Evolutionary conservation across 306 rosid genomes (phyloP), one percentile per base, ranked within the genome.

Genomic region (Vigna hirtella): DNA sequence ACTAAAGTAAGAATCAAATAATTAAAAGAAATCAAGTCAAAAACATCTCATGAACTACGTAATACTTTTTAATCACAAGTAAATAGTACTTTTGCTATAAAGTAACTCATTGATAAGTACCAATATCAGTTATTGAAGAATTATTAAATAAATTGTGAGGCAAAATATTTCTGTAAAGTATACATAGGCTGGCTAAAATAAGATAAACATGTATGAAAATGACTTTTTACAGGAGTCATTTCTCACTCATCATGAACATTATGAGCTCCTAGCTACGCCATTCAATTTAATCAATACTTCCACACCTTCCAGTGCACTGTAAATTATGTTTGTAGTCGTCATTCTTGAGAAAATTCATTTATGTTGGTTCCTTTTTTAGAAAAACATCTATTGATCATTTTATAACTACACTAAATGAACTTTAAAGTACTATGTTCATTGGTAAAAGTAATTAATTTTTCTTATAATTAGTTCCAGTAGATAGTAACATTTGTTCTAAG

Each of bases 1-100:
- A 62, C 40, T 56, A 40, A 6, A 43, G 48, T 64, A 56, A 28
- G 74, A 57, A 72, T n/a, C 45, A 36, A 47, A n/a, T 8, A 53
- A 55, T 13, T 9, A 42, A 55, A 43, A 56, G n/a, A 79, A 47
- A 72, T 24, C 24, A 34, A 55, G 36, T 47, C 72, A 52, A 81
- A 34, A 14, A 4, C 38, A 66, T 18, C 11, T 26, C 66, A 64
- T 1, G 16, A 20, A 15, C 15, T 24, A 1, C 12, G 10, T 15
- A 43, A 16, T 20, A 40, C 14, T 56, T 42, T 58, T 49, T 57
- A 28, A n/a, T 14, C 47, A 53, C 28, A 61, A 67, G 55, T 17
- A 63, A 74, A 26, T 73, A 40, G 4, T n/a, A 51, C 10, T 51
- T 51, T 51, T 51, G 7, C 55, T 16, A 7, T 5, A n/a, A 51